phyloP scores from a whole-genome alignment of 495 filamentous ascomycete genomes.

The Penicillium verhagenii region DNA sequence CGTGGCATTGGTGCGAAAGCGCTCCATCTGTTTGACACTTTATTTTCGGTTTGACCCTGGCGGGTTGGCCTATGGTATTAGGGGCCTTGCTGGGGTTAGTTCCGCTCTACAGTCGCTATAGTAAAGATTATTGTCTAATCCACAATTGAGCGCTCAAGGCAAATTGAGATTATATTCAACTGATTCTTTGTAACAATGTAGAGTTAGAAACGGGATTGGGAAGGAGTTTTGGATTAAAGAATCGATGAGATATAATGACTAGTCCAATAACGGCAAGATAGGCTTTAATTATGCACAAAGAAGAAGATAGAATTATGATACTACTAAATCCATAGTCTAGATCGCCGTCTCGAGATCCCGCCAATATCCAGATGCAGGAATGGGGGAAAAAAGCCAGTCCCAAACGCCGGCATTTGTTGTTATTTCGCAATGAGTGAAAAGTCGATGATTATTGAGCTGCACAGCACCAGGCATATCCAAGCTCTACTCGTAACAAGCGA shows the following conservation, averaged over 20 bases:
- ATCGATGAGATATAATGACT: not conserved
- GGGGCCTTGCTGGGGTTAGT: constrained; percentile 2
- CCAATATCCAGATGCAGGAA: constrained; percentile 2
- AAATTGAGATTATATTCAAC: not conserved
- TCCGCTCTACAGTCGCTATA: constrained; percentile 25
- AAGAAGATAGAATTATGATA: constrained; percentile 15
- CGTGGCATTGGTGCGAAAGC: constrained; percentile 25
- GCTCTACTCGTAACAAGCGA: constrained; percentile 10
- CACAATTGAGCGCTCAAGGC: constrained; percentile 13
- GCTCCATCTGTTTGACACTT: constrained; percentile 8
- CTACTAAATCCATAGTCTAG: constrained; percentile 23
- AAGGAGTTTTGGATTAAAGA: no score
- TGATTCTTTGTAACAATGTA: not conserved
- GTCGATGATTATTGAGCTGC: constrained; percentile 20
- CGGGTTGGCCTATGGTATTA: constrained; percentile 1
- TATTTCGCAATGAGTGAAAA: constrained; percentile 8
- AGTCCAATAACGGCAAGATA: not conserved
- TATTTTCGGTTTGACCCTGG: constrained; percentile 3
- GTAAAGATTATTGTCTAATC: constrained; percentile 26
- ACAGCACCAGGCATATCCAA: constrained; percentile 38
- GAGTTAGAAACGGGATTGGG: no score
- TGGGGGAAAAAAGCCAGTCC: constrained; percentile 10
- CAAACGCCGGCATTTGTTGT: constrained; percentile 25
- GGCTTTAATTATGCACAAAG: not conserved
- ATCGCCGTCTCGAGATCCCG: constrained; percentile 12